Evolutionary conservation across 2,329 filamentous ascomycete genomes (phyloP).

Genomic region (Rhynchosporium agropyri): DNA sequence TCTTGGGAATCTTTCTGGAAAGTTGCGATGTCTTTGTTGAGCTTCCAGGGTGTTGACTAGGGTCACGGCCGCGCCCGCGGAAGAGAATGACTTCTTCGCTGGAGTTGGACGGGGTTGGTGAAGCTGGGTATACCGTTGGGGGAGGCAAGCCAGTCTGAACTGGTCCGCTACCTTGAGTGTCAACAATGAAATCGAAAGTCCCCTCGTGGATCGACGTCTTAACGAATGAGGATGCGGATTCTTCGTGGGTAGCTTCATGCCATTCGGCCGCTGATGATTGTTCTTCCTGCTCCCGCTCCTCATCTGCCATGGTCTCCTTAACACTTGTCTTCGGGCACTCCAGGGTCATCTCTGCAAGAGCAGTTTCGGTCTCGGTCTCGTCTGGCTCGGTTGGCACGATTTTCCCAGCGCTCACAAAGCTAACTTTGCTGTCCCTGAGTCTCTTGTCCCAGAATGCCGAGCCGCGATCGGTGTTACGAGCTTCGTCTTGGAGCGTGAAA

Average conservation of each 20-base stretch:
- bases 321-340: slow-evolving; percentile 17
- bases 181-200: slow-evolving; percentile 42
- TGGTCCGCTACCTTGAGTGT: slow-evolving; percentile 40
- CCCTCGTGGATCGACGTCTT: background rate
- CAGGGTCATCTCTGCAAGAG: slow-evolving; percentile 35
- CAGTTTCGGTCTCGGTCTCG: slow-evolving; percentile 40
- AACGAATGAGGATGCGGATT: background rate
- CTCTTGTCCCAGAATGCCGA: slow-evolving; percentile 50
- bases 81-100: slow-evolving; percentile 77
- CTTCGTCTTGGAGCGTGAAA: slow-evolving; percentile 56
- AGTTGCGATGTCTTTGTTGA: slow-evolving; percentile 18
- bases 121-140: slow-evolving; percentile 38
- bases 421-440: slow-evolving; percentile 57
- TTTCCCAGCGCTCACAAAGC: slow-evolving; percentile 62
- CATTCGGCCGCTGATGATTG: background rate
- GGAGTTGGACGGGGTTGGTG: slow-evolving; percentile 55
- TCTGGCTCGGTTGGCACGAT: slow-evolving; percentile 43
- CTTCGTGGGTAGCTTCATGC: background rate
- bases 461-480: slow-evolving; percentile 57
- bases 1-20: slow-evolving; percentile 12
- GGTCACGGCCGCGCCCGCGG: slow-evolving; percentile 58
- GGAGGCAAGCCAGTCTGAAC: slow-evolving; percentile 41
- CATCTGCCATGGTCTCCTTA: background rate
- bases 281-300: slow-evolving; percentile 10
- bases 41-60: slow-evolving; percentile 13